A percentile compares a stretch with the other conserved stretches of the same genome.
These are phyloP conservation scores for Tilletia setariae DNA, from an alignment of 1,284 basidiomycete species.

Conservation along the genomic window DNA sequence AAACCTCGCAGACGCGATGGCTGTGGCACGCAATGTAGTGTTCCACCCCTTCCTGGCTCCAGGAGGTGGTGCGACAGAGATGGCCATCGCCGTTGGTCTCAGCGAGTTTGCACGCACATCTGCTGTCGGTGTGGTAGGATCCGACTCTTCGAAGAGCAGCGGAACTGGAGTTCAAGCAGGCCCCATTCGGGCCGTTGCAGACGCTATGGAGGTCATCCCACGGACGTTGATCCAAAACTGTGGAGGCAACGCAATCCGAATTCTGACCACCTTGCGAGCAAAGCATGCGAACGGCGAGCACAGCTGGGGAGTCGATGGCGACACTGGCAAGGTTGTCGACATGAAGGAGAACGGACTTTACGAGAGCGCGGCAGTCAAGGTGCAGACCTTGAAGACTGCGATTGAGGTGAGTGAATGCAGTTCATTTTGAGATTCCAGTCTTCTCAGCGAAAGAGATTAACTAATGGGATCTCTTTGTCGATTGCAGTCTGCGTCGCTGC, in stretches of 20 bases:
- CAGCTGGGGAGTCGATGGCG: conserved; percentile 89
- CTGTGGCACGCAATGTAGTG: conserved; percentile 91
- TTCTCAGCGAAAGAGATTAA: neutral
- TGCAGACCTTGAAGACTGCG: conserved; percentile 95
- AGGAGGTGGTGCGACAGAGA: conserved; percentile 94
- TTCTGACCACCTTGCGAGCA: conserved; percentile 80
- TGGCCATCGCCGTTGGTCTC: conserved; percentile 89
- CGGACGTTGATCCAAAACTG: conserved; percentile 91
- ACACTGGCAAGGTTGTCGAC: conserved; percentile 89
- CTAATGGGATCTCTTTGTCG: conserved; percentile 38
- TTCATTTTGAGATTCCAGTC: conserved; percentile 55
- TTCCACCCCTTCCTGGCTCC: conserved; percentile 90
- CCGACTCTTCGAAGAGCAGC: neutral
- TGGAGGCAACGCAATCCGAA: conserved; percentile 89
- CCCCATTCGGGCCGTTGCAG: conserved; percentile 86
- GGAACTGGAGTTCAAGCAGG: conserved; percentile 73
- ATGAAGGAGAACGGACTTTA: conserved; percentile 93
- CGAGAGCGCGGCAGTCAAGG: conserved; percentile 93
- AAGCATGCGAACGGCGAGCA: conserved; percentile 89
- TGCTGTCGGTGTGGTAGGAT: conserved; percentile 57
- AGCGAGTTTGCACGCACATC: conserved; percentile 72
- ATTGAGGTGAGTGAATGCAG: conserved; percentile 62
- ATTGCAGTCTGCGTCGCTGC: conserved; percentile 71
- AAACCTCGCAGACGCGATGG: conserved; percentile 96
- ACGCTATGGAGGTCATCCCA: conserved; percentile 96